A percentile compares a stretch with the other conserved stretches of the same genome.
Evolutionary conservation across 768 basidiomycete genomes (phyloP).

Genomic region (Roridomyces roridus): DNA sequence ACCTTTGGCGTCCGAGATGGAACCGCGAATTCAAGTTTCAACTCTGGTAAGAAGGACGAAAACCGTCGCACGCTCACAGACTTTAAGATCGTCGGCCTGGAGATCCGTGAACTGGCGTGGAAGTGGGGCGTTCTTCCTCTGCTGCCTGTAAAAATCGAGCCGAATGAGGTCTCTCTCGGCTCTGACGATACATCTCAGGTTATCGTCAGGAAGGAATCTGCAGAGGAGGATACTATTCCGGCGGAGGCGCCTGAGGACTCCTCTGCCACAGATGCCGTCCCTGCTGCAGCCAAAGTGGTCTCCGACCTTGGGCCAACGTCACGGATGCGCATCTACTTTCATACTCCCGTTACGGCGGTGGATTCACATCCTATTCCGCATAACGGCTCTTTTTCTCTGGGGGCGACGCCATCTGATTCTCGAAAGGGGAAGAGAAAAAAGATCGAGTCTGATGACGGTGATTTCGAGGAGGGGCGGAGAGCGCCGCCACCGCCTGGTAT

Average conservation of each 20-base stretch:
- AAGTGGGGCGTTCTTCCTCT: slow-evolving; percentile 75
- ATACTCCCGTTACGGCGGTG: slow-evolving; percentile 85
- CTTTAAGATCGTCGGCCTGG: slow-evolving; percentile 94
- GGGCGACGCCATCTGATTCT: slow-evolving; percentile 57
- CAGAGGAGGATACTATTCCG: slow-evolving; percentile 36
- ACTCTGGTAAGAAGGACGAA: slow-evolving; percentile 82
- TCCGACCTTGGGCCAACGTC: slow-evolving; percentile 56
- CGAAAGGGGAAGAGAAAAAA: slow-evolving; percentile 90
- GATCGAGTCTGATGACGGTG: slow-evolving; percentile 87
- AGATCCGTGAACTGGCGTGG: slow-evolving; percentile 86
- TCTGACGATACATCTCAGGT: slow-evolving; percentile 38
- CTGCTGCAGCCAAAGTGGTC: slow-evolving; percentile 33
- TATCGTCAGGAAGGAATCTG: slow-evolving; percentile 38
- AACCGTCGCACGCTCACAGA: slow-evolving; percentile 93
- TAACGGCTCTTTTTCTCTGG: slow-evolving; percentile 55
- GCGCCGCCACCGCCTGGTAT: slow-evolving; percentile 69
- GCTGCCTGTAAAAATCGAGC: slow-evolving; percentile 39
- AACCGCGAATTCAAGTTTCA: slow-evolving; percentile 48
- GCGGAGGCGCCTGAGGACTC: slow-evolving; percentile 28
- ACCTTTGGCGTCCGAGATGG: slow-evolving; percentile 59
- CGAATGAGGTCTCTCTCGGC: slow-evolving; percentile 39
- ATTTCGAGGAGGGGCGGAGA: slow-evolving; percentile 73
- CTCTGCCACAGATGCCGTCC: slow-evolving; percentile 32
- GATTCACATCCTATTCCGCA: slow-evolving; percentile 79
- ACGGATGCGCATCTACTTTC: slow-evolving; percentile 90